Conservation (phyloP, 129 eudicot genomes). For the Centella asiatica region DNA sequence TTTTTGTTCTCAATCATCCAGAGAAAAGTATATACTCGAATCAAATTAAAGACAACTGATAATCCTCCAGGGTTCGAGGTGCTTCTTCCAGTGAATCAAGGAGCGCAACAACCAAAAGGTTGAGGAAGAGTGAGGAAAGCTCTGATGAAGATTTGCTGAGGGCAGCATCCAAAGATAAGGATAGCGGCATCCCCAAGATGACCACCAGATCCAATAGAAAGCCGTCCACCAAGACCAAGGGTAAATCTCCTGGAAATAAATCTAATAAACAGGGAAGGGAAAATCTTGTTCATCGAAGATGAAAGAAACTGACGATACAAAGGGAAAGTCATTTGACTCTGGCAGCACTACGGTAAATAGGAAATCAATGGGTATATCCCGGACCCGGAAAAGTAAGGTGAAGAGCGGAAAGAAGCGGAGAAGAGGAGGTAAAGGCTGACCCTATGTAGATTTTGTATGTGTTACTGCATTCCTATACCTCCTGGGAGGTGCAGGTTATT, state of each 20-base stretch:
- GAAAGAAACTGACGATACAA: slow-evolving; percentile 36
- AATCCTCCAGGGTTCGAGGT: slow-evolving; percentile 19
- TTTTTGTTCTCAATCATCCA: neutral
- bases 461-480: no score
- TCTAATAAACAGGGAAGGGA: slow-evolving; percentile 27
- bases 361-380: no score
- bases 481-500: no score
- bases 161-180: slow-evolving; percentile 41
- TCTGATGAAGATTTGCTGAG: slow-evolving; percentile 21
- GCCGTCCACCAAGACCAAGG: slow-evolving; percentile 42
- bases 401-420: slow-evolving; percentile 46
- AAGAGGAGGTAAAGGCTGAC: neutral
- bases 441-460: no score
- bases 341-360: slow-evolving; percentile 40
- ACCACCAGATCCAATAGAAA: slow-evolving; percentile 25
- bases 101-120: slow-evolving; percentile 17
- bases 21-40: neutral
- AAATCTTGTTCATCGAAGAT: slow-evolving; percentile 42
- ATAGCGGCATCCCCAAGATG: slow-evolving; percentile 30
- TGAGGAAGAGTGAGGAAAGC: slow-evolving; percentile 20
- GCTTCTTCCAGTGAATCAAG: slow-evolving; percentile 34
- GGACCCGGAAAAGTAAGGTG: slow-evolving; percentile 20
- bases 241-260: slow-evolving; percentile 40
- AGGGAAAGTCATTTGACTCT: slow-evolving; percentile 18
- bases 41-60: neutral